Evolutionary conservation across 1,284 basidiomycete species (phyloP).

Genomic region (Mixia osmundae): DNA sequence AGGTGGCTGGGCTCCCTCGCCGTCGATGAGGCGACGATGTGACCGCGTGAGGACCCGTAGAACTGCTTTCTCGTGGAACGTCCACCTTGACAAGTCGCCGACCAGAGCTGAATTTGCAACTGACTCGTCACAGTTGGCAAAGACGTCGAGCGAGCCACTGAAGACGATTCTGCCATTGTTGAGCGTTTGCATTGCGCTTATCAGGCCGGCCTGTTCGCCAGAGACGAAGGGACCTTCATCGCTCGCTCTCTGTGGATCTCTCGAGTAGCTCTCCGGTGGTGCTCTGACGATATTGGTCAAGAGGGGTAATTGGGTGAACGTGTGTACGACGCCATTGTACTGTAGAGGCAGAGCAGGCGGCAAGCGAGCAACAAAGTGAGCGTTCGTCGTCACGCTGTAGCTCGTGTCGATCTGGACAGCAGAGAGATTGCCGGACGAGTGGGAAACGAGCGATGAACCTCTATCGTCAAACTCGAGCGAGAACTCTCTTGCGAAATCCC

Average conservation of each 20-base stretch:
- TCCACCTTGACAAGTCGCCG: constrained; percentile 57
- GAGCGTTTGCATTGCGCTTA: constrained; percentile 68
- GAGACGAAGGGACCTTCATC: constrained; percentile 45
- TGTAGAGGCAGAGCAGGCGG: constrained; percentile 34
- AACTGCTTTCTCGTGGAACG: constrained; percentile 67
- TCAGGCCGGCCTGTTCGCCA: constrained; percentile 46
- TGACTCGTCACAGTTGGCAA: constrained; percentile 29
- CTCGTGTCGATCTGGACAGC: constrained; percentile 4
- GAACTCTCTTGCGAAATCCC: constrained; percentile 31
- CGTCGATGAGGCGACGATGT: constrained; percentile 40
- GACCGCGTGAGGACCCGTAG: constrained; percentile 49
- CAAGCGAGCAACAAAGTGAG: constrained; percentile 26
- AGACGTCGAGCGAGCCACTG: constrained; percentile 53
- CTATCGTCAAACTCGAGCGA: constrained; percentile 28
- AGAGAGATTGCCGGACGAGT: constrained; percentile 23
- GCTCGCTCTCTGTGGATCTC: constrained; percentile 36
- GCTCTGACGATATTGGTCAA: constrained; percentile 60
- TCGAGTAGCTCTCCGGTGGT: constrained; percentile 28
- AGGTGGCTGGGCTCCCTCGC: too few relatives aligned
- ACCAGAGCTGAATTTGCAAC: constrained; percentile 53
- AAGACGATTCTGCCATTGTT: constrained; percentile 57
- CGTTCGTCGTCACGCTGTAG: constrained; percentile 4
- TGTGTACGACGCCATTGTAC: constrained; percentile 53
- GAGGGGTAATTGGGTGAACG: constrained; percentile 40
- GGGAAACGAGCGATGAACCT: constrained; percentile 25